Base-by-base conservation (phyloP, 202 grass and related monocot genomes). In the Setaria italica region DNA sequence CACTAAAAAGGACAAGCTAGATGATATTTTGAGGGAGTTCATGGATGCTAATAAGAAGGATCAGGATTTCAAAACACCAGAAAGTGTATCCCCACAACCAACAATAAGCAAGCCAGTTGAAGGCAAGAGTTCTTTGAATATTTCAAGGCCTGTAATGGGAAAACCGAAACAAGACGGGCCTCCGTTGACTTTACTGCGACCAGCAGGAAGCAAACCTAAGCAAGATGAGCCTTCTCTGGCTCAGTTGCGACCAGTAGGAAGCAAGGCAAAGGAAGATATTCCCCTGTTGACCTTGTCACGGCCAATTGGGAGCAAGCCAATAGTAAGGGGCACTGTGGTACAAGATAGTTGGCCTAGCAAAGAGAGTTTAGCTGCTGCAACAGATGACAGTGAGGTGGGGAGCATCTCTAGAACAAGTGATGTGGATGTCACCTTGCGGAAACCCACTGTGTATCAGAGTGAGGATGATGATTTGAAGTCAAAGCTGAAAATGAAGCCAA, bases 401-500 rank as follows among this genome's bases (percentile, higher is more conserved):
- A 82, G 60, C 71, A 73, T 64, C 7, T 34, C 73, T 59, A 45
- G 30, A 66, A 85, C 88, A 54, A 72, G 21, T 11, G 41, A 50
- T 62, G 74, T 93, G 56, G 87, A 87, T 46, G 84, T 90, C 54
- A 80, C 78, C 56, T 81, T 99, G 87, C 80, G 93, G 74, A 99
- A 99, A 85, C 94, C 97, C 43, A 84, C 80, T 1, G 56, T 96
- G 48, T 11, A 89, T 81, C 87, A 88, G 82, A 91, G 53, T 75
- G 84, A 91, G 78, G 92, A 94, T 13, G 65, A 79, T 82, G 94
- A 92, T 80, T 85, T 88, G 77, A 74, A 91, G 51, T 85, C 77
- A 2, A 92, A 90, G 79, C 85, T 89, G 21, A 99, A 89, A 85
- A 86, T 78, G 37, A 94, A 94, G 85, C 88, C 90, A 37, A 92